Evolutionary conservation across 1,284 basidiomycete species (phyloP).

Genomic region (Trametes hirsuta): DNA sequence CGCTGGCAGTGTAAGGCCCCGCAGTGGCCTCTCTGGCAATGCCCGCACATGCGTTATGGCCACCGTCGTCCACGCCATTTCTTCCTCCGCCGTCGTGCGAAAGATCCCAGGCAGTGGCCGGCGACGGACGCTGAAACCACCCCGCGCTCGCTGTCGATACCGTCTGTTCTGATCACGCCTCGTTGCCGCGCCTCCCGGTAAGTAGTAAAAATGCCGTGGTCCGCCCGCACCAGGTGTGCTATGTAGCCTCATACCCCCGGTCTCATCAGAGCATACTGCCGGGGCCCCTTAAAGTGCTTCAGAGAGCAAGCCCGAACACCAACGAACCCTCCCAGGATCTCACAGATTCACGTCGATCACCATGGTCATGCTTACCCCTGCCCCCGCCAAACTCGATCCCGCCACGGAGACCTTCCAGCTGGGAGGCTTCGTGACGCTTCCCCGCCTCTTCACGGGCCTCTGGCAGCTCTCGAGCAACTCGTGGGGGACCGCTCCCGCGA

Average conservation of each 20-base stretch:
- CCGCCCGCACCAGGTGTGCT: constrained; percentile 8
- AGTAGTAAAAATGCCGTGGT: constrained; percentile 13
- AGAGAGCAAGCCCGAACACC: neutral
- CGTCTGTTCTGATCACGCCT: constrained; percentile 6
- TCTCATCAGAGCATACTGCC: neutral
- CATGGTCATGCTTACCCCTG: constrained; percentile 9
- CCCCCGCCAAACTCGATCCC: neutral
- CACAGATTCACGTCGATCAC: neutral
- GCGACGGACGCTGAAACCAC: neutral
- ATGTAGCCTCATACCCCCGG: neutral
- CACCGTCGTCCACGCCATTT: neutral
- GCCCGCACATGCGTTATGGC: neutral
- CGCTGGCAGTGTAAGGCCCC: neutral
- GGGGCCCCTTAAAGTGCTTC: constrained; percentile 5
- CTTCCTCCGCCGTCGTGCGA: neutral
- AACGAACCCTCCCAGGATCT: constrained; percentile 3
- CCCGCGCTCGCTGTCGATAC: constrained; percentile 12
- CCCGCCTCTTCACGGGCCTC: constrained; percentile 75
- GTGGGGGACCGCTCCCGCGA: constrained; percentile 74
- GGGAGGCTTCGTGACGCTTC: constrained; percentile 55
- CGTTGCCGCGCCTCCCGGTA: constrained; percentile 9
- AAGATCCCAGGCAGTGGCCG: neutral
- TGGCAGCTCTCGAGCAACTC: constrained; percentile 85
- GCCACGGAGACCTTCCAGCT: constrained; percentile 49
- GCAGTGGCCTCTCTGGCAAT: neutral